Evolutionary conservation across 331 rosid genomes (phyloP).

Genomic region (Dryas integrifolia): DNA sequence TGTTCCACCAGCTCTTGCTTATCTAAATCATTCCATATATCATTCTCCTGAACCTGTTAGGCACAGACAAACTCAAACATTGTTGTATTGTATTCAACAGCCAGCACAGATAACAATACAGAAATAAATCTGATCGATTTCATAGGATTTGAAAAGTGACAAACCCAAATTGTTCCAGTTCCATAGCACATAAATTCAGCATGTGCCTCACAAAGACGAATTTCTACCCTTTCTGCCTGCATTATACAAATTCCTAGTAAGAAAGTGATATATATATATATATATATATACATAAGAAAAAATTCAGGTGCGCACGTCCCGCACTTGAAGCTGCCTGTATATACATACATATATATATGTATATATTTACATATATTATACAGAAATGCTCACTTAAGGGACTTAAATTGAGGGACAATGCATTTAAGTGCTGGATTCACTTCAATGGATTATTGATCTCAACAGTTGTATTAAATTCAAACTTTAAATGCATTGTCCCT

Average conservation of each 20-base stretch:
- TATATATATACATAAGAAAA: too few species aligned
- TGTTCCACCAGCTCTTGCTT: slow-evolving; percentile 35
- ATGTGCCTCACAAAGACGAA: slow-evolving; percentile 55
- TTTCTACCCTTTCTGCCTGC: slow-evolving; percentile 57
- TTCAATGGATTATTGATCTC: too few species aligned
- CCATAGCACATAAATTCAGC: slow-evolving; percentile 73
- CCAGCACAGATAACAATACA: background rate
- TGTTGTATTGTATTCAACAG: background rate
- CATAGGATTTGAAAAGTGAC: slow-evolving; percentile 29
- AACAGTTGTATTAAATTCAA: too few species aligned
- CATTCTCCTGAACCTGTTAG: slow-evolving; percentile 59
- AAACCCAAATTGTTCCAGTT: slow-evolving; percentile 70
- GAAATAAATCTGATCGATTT: background rate
- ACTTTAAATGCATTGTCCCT: too few species aligned
- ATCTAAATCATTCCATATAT: slow-evolving; percentile 52
- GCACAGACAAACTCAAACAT: slow-evolving; percentile 21
- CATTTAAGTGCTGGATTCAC: too few species aligned
- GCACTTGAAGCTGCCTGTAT: too few species aligned
- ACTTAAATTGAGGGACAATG: too few species aligned
- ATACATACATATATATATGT: too few species aligned
- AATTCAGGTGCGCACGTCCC: too few species aligned
- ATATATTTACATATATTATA: too few species aligned
- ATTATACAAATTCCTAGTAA: slow-evolving; percentile 26
- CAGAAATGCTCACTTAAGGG: too few species aligned
- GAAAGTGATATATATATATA: background rate